Percentiles rank a stretch among this genome's conserved stretches.
Conservation (phyloP, 2,329 filamentous ascomycete species). For the Pestalotiopsis sp. region DNA sequence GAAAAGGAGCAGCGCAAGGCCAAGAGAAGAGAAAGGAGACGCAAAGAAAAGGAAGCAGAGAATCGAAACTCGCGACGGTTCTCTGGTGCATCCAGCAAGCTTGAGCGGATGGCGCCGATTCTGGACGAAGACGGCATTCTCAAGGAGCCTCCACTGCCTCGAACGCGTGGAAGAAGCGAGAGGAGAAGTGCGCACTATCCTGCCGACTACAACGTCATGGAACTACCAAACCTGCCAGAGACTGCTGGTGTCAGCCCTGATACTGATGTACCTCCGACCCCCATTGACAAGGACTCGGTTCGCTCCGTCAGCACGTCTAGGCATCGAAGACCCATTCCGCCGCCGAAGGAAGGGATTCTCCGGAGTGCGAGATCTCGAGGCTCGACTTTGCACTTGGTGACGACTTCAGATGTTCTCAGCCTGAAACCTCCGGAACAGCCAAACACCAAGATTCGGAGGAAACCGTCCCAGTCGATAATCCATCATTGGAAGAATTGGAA, state of each 20-base stretch:
- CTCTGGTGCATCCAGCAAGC: constrained; percentile 84
- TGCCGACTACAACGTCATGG: constrained; percentile 65
- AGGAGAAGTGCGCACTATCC: constrained; percentile 68
- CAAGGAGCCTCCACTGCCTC: constrained; percentile 54
- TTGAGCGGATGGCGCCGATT: constrained; percentile 78
- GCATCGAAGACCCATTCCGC: constrained; percentile 74
- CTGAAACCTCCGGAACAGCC: constrained; percentile 20
- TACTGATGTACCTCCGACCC: constrained; percentile 62
- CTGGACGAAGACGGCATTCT: constrained; percentile 70
- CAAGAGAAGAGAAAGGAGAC: constrained; percentile 74
- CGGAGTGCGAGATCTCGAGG: constrained; percentile 73
- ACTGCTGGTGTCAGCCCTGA: constrained; percentile 46
- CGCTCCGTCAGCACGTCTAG: constrained; percentile 77
- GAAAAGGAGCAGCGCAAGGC: constrained; percentile 95
- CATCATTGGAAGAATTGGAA: constrained; percentile 66
- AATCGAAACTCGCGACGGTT: constrained; percentile 77
- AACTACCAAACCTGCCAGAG: constrained; percentile 72
- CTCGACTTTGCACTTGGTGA: constrained; percentile 85
- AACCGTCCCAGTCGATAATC: constrained; percentile 60
- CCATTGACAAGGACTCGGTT: constrained; percentile 77
- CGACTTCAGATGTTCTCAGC: constrained; percentile 56
- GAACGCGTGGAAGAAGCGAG: constrained; percentile 75
- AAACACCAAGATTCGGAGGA: constrained; percentile 21
- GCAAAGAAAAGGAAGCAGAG: constrained; percentile 82
- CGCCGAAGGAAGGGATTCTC: constrained; percentile 78